These are phyloP conservation scores for Streptanthus diversifolius DNA, from an alignment of 345 rosid species.

Conservation along the genomic window DNA sequence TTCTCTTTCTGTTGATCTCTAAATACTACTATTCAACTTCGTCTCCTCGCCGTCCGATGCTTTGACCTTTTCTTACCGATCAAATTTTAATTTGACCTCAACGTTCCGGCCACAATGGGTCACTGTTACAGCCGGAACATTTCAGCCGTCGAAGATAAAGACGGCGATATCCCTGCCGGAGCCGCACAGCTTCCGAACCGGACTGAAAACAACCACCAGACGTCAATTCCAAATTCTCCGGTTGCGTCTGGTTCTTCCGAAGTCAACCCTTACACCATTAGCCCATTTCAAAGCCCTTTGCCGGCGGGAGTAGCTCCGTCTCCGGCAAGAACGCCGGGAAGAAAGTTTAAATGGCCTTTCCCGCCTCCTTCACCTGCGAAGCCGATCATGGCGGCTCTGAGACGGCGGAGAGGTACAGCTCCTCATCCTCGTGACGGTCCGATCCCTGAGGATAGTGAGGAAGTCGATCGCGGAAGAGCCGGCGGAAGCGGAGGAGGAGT, in stretches of 20 bases:
- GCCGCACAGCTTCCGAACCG: conserved; percentile 19
- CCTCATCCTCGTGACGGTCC: conserved; percentile 59
- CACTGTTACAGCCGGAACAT: conserved; percentile 71
- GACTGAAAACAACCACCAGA: background rate
- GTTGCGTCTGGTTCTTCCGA: conserved; percentile 29
- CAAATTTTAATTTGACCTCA: background rate
- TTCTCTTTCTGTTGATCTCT: background rate
- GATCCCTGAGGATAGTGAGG: conserved; percentile 54
- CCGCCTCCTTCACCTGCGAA: conserved; percentile 99
- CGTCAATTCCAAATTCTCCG: conserved; percentile 30
- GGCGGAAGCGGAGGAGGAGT: conserved; percentile 28
- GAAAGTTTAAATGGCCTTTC: conserved; percentile 86
- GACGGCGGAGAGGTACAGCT: conserved; percentile 45
- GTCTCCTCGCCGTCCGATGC: conserved; percentile 31
- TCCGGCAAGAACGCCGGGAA: conserved; percentile 78
- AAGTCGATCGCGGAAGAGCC: conserved; percentile 17
- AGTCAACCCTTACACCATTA: conserved; percentile 49
- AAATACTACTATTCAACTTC: conserved; percentile 13
- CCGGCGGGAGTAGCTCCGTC: conserved; percentile 83
- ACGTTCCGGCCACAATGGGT: conserved; percentile 50
- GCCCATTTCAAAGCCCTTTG: conserved; percentile 75
- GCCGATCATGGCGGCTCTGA: conserved; percentile 79
- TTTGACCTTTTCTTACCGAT: conserved; percentile 36
- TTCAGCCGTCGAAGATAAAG: conserved; percentile 38
- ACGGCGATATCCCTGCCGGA: conserved; percentile 24